phyloP scores from a whole-genome alignment of 257 asterid genomes.

The Rubia yunnanensis region DNA sequence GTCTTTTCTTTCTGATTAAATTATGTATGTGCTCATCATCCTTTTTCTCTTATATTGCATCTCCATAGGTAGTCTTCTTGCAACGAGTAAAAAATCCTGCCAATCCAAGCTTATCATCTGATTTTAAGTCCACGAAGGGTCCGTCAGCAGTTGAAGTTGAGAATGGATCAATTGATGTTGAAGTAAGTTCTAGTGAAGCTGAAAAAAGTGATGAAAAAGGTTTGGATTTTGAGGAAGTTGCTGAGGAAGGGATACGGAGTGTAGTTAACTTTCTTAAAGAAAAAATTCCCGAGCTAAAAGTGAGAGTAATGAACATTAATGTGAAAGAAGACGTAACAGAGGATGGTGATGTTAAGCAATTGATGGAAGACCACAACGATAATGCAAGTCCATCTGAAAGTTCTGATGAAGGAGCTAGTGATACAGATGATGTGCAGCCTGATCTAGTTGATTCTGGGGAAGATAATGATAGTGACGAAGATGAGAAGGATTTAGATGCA shows the following conservation, averaged over 20 bases:
- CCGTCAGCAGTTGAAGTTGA: constrained; percentile 49
- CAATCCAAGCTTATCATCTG: constrained; percentile 39
- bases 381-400: constrained; percentile 26
- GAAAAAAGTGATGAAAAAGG: constrained; percentile 55
- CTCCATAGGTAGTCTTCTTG: constrained; percentile 68
- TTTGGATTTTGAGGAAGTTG: constrained; percentile 67
- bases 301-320: constrained; percentile 62
- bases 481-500: constrained; percentile 50
- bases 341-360: constrained; percentile 51
- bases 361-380: constrained; percentile 55
- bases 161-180: constrained; percentile 52
- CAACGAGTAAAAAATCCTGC: constrained; percentile 43
- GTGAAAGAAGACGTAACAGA: constrained; percentile 46
- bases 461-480: constrained; percentile 38
- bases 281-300: constrained; percentile 78
- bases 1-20: background rate
- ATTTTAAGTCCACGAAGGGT: constrained; percentile 43
- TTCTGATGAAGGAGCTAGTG: constrained; percentile 44
- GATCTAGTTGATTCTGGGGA: constrained; percentile 47
- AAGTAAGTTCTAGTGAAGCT: constrained; percentile 49
- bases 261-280: constrained; percentile 84
- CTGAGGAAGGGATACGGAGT: constrained; percentile 81
- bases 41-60: constrained; percentile 5
- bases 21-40: constrained; percentile 14
- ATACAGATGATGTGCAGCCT: constrained; percentile 31